phyloP scores from a whole-genome alignment of 2,329 filamentous ascomycete genomes.

The Talaromyces piceae region DNA sequence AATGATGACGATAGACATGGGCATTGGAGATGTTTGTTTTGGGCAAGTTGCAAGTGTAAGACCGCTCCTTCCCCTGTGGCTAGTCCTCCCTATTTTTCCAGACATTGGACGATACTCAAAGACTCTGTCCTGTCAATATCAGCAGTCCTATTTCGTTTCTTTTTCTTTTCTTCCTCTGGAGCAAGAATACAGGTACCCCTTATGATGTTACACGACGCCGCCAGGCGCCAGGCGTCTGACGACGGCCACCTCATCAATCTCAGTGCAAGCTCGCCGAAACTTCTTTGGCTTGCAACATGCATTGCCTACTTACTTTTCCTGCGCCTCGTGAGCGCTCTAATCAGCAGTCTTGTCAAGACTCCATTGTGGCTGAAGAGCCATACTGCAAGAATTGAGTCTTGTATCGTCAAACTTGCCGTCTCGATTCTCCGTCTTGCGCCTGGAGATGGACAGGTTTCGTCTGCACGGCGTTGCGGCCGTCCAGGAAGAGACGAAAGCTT shows the following conservation, averaged over 20 bases:
- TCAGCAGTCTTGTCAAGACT: not conserved
- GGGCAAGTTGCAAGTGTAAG: not conserved
- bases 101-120: not conserved
- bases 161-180: too few species aligned
- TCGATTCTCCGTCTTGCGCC: conserved; percentile 7
- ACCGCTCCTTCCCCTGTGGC: not conserved
- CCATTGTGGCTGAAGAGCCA: not conserved
- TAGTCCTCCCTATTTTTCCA: not conserved
- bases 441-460: not conserved
- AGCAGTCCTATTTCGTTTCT: not conserved
- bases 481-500: conserved; percentile 4
- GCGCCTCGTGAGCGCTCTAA: not conserved
- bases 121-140: not conserved
- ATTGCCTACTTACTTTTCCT: conserved; percentile 4
- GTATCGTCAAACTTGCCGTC: conserved; percentile 2
- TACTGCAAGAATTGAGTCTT: conserved; percentile 2
- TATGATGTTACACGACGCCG: conserved; percentile 4
- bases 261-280: conserved; percentile 1
- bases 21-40: not conserved
- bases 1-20: not conserved
- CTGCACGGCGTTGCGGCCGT: not conserved
- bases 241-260: conserved; percentile 3
- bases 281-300: conserved; percentile 4
- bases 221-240: conserved; percentile 1
- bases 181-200: not conserved